A percentile compares a stretch with the other conserved stretches of the same genome.
These are phyloP conservation scores for Globisporangium sylvaticum DNA, from an alignment of 352 stramenopile species.

Conservation along the genomic window DNA sequence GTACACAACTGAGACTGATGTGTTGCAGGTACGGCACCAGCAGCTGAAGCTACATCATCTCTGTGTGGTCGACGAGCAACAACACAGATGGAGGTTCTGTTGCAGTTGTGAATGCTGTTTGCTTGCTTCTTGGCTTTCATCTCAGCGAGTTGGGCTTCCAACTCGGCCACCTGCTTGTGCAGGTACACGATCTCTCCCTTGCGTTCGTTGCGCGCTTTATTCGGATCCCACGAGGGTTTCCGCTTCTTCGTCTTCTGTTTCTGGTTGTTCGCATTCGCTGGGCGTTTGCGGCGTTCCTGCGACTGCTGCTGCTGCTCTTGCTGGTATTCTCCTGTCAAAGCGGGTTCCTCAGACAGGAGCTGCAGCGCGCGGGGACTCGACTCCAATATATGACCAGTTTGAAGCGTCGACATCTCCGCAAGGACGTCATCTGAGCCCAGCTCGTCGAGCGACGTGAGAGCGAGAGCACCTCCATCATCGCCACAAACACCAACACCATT, in stretches of 20 bases:
- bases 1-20: neutral
- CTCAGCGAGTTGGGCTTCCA: conserved; percentile 25
- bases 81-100: too few species aligned
- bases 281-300: too few species aligned
- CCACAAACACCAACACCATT: too few species aligned
- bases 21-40: neutral
- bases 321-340: neutral
- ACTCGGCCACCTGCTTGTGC: conserved; percentile 24
- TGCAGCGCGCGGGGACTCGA: too few species aligned
- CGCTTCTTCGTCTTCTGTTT: neutral
- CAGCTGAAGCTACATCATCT: neutral
- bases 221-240: conserved; percentile 4
- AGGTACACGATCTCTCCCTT: conserved; percentile 33
- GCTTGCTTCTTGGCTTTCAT: neutral
- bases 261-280: too few species aligned
- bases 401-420: too few species aligned
- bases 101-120: too few species aligned
- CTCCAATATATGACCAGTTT: too few species aligned
- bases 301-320: neutral
- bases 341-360: neutral
- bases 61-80: neutral
- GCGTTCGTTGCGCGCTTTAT: conserved; percentile 24
- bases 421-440: neutral
- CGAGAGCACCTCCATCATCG: neutral
- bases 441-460: neutral